These are phyloP conservation scores for Xylaria digitata DNA, from an alignment of 2,329 filamentous ascomycete genomes.

Conservation along the genomic window DNA sequence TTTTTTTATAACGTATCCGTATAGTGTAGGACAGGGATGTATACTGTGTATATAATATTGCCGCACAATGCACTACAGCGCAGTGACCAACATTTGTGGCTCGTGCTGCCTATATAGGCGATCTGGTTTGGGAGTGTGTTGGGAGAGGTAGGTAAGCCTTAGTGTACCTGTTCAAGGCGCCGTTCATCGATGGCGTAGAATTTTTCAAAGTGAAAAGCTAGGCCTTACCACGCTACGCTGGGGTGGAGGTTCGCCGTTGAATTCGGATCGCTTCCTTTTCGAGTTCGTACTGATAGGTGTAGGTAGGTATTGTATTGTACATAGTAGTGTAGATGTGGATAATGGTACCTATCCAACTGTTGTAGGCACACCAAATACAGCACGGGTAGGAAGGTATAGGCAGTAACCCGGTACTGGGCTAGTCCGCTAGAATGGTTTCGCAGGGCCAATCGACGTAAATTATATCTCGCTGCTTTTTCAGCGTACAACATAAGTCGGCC, in stretches of 20 bases:
- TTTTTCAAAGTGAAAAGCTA: not conserved
- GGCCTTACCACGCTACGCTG: slow-evolving; percentile 5
- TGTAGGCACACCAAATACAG: slow-evolving; percentile 1
- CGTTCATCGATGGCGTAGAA: not conserved
- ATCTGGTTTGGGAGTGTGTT: not conserved
- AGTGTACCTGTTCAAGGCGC: not conserved
- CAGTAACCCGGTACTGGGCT: not conserved
- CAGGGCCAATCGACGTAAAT: slow-evolving; percentile 8
- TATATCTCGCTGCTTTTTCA: slow-evolving; percentile 22
- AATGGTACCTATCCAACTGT: not conserved
- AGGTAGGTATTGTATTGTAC: too few species aligned
- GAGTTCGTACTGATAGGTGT: not conserved
- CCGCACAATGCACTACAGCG: not conserved
- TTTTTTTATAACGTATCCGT: slow-evolving; percentile 19
- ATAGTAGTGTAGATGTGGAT: not conserved
- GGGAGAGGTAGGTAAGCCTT: not conserved
- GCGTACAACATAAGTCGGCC: slow-evolving; percentile 11
- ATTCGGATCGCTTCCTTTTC: slow-evolving; percentile 10
- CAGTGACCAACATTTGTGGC: not conserved
- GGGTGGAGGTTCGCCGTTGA: slow-evolving; percentile 11
- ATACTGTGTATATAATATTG: slow-evolving; percentile 21
- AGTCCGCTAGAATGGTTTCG: not conserved
- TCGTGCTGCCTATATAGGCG: not conserved
- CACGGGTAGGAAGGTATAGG: not conserved
- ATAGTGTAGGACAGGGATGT: not conserved